Conservation (phyloP, 345 rosid genomes). For the Passiflora organensis region DNA sequence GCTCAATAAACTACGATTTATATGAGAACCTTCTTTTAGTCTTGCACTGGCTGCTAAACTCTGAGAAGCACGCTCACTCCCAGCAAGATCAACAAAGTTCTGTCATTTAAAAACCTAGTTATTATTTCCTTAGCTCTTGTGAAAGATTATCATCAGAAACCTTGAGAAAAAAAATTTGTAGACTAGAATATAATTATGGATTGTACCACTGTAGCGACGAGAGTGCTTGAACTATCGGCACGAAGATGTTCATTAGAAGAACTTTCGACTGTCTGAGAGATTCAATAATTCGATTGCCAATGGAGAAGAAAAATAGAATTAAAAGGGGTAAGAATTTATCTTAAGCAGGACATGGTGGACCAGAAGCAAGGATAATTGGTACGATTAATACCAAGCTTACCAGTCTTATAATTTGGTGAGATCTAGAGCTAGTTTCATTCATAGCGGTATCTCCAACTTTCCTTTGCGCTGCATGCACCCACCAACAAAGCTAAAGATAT, state of each 20-base stretch:
- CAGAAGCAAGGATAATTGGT: too few species aligned
- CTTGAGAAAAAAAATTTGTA: neutral
- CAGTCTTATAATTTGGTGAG: conserved; percentile 84
- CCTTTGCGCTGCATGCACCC: conserved; percentile 55
- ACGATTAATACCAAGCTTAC: conserved; percentile 31
- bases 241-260: conserved; percentile 41
- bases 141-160: neutral
- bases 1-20: conserved; percentile 80
- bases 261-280: conserved; percentile 76
- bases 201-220: conserved; percentile 70
- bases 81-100: conserved; percentile 93
- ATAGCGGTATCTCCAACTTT: conserved; percentile 78
- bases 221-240: conserved; percentile 48
- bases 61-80: conserved; percentile 94
- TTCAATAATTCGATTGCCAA: conserved; percentile 11
- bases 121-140: neutral
- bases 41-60: conserved; percentile 61
- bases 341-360: too few species aligned
- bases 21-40: conserved; percentile 92
- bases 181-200: conserved; percentile 3
- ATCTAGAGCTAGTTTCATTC: conserved; percentile 86
- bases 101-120: conserved; percentile 20
- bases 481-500: neutral
- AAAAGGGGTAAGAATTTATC: neutral
- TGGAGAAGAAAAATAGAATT: neutral